phyloP scores from a whole-genome alignment of 2,329 filamentous ascomycete genomes.

The Juglanconis oblonga region DNA sequence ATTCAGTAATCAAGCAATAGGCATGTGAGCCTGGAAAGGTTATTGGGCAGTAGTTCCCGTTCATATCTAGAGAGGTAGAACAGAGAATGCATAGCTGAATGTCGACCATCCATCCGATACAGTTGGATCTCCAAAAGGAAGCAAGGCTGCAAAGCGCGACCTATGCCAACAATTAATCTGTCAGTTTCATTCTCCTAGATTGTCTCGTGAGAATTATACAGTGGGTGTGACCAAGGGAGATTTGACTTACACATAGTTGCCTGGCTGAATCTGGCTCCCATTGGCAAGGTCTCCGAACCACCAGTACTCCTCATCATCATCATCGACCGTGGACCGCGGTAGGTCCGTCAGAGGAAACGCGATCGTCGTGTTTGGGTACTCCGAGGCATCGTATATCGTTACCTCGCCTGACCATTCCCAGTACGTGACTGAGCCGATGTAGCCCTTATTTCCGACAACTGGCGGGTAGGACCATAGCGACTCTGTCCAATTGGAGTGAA shows the following conservation, averaged over 20 bases:
- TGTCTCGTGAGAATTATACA: too few species aligned
- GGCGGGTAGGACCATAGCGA: constrained; percentile 29
- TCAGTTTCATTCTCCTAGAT: not conserved
- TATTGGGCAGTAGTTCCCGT: not conserved
- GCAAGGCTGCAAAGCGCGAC: constrained; percentile 5
- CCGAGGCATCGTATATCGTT: constrained; percentile 5
- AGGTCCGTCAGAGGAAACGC: constrained; percentile 8
- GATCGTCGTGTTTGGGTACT: not conserved
- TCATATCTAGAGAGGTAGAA: not conserved
- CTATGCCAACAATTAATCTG: not conserved
- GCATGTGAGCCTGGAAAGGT: not conserved
- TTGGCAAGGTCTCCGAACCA: constrained; percentile 10
- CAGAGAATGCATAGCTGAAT: constrained; percentile 3
- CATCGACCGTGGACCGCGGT: not conserved
- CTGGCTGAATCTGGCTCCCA: constrained; percentile 7
- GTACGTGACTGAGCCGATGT: constrained; percentile 9
- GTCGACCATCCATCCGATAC: constrained; percentile 4
- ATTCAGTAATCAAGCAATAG: too few species aligned
- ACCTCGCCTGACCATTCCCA: constrained; percentile 8
- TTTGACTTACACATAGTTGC: constrained; percentile 4
- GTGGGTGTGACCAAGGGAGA: not conserved
- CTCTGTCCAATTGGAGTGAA: constrained; percentile 23
- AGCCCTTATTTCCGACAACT: constrained; percentile 24
- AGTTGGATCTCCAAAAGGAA: constrained; percentile 7
- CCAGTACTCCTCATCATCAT: constrained; percentile 8